These are phyloP conservation scores for Fusarium udum DNA, from an alignment of 2,329 filamentous ascomycete genomes.

Conservation along the genomic window DNA sequence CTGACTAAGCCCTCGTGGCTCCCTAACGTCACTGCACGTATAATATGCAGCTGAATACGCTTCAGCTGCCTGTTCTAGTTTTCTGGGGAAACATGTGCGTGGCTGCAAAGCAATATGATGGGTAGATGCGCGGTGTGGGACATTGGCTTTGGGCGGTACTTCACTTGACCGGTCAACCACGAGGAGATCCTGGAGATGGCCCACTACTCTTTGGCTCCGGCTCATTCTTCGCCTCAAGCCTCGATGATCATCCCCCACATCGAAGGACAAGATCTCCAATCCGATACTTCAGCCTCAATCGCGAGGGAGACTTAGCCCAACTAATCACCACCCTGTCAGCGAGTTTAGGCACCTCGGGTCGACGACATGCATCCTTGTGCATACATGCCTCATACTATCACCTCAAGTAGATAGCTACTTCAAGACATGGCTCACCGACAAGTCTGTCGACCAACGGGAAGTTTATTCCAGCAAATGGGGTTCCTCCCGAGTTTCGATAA, in stretches of 20 bases:
- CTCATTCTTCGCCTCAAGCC: constrained; percentile 12
- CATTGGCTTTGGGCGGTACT: constrained; percentile 24
- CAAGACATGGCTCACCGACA: constrained; percentile 21
- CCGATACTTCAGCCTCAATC: constrained; percentile 39
- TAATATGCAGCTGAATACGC: constrained; percentile 24
- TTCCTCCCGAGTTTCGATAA: constrained; percentile 36
- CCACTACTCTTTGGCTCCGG: constrained; percentile 29
- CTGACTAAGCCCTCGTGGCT: constrained; percentile 24
- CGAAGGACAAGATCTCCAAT: constrained; percentile 24
- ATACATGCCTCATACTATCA: constrained; percentile 9
- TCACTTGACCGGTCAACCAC: constrained; percentile 30
- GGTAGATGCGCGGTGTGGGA: constrained; percentile 38
- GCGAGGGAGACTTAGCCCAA: constrained; percentile 1
- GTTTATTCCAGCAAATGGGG: constrained; percentile 37
- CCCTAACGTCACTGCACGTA: constrained; percentile 39
- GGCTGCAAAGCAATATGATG: constrained; percentile 32
- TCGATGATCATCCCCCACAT: constrained; percentile 41
- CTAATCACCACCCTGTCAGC: constrained; percentile 3
- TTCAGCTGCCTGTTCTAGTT: constrained; percentile 41
- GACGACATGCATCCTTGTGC: constrained; percentile 15
- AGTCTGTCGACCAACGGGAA: constrained; percentile 18
- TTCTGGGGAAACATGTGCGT: constrained; percentile 40
- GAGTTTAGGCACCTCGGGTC: constrained; percentile 7
- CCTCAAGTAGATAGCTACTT: constrained; percentile 7
- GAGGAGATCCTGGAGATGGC: constrained; percentile 33